These are phyloP conservation scores for Neonectria ditissima DNA, from an alignment of 2,329 filamentous ascomycete genomes.

Conservation along the genomic window DNA sequence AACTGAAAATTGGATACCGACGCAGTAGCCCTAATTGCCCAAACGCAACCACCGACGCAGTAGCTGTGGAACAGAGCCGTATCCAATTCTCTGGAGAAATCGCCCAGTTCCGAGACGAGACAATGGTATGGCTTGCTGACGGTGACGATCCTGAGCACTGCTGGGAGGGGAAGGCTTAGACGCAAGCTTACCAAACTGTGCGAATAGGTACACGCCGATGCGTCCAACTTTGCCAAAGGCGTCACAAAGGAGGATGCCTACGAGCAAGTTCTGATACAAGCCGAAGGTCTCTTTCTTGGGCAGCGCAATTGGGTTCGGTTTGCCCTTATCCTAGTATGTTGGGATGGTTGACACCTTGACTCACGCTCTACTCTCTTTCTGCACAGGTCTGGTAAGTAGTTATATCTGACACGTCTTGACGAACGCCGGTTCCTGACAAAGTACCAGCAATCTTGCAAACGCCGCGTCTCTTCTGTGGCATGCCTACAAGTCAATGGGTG, in stretches of 20 bases:
- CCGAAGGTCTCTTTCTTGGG: constrained; percentile 74
- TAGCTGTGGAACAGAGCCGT: neutral
- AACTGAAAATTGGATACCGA: neutral
- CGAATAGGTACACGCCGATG: constrained; percentile 79
- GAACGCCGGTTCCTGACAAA: constrained; percentile 19
- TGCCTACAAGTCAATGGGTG: constrained; percentile 77
- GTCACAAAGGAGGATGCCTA: constrained; percentile 80
- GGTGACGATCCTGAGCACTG: neutral
- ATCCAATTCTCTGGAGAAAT: neutral
- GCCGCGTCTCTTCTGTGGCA: constrained; percentile 83
- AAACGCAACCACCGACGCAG: neutral
- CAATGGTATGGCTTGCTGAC: constrained; percentile 30
- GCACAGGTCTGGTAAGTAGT: constrained; percentile 44
- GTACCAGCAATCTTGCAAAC: constrained; percentile 78
- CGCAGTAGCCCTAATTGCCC: neutral
- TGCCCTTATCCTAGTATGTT: constrained; percentile 5
- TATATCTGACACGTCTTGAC: neutral
- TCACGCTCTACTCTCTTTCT: constrained; percentile 25
- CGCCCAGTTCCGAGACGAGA: constrained; percentile 6
- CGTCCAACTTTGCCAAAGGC: constrained; percentile 76
- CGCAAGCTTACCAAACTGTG: constrained; percentile 14
- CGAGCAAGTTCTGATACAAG: constrained; percentile 77
- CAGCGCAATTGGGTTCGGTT: constrained; percentile 82
- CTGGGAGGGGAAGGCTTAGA: neutral
- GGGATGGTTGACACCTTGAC: constrained; percentile 23